phyloP scores from a whole-genome alignment of 805 yeast species.

The Lachancea sp. region DNA sequence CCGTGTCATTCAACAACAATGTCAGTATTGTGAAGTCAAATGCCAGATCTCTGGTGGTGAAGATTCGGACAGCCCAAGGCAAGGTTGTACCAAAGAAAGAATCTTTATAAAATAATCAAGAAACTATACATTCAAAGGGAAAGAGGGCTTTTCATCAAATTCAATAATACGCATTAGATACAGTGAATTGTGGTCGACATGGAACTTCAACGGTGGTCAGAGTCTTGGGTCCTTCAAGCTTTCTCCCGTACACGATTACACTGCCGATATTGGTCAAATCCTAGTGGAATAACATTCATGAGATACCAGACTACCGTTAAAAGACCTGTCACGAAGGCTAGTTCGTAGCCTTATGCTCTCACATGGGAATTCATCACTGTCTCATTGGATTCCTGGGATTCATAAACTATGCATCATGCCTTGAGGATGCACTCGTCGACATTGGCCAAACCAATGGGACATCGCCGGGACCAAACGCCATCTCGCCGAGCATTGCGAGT shows the following conservation, averaged over 20 bases:
- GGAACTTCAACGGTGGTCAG: not conserved
- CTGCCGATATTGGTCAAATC: not conserved
- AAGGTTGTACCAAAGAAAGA: not conserved
- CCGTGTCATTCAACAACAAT: constrained; percentile 35
- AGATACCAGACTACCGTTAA: too few relatives aligned
- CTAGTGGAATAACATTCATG: not conserved
- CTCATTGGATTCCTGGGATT: not conserved
- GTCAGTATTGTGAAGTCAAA: constrained; percentile 27
- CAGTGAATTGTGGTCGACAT: not conserved
- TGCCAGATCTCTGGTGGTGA: constrained; percentile 26
- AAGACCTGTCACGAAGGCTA: too few relatives aligned
- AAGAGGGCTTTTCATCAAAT: not conserved
- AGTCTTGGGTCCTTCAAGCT: not conserved
- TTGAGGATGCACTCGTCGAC: not conserved
- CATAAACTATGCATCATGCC: constrained; percentile 1
- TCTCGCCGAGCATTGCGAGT: not conserved
- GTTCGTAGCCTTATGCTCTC: not conserved
- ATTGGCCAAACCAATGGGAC: not conserved
- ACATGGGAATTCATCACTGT: not conserved
- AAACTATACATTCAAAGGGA: not conserved
- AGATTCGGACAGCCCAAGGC: constrained; percentile 14
- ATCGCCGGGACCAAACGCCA: not conserved
- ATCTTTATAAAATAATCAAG: not conserved
- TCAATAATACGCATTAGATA: not conserved
- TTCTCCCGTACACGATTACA: not conserved